Evolutionary conservation across 179 eudicot species (phyloP), one percentile per base, ranked within the genome.

Genomic region (Sideroxylon spinosum): DNA sequence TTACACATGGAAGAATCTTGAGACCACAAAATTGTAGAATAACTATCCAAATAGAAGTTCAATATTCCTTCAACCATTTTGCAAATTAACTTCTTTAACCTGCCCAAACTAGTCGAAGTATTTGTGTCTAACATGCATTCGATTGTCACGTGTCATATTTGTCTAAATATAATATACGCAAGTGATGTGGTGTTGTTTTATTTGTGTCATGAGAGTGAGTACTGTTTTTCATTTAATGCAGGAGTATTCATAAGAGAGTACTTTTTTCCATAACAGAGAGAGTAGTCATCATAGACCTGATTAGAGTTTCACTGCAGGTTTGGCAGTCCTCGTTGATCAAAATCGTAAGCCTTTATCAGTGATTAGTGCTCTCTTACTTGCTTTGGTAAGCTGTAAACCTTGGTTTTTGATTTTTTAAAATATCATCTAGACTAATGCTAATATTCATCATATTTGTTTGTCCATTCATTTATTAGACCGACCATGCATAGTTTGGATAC

Each of bases 281-380:
- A 76, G 62, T 52, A 46, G 23, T 22, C 17, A 7, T 22, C 0
- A 14, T 53, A 25, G 25, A 48, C 63, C 73, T 78, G 70, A 61
- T 78, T 60, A n/a, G 28, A 79, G 13, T 16, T 73, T n/a, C 28
- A 52, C 79, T 84, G 78, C 87, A 94, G 98, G 97, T 46, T 73
- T 93, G 80, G 95, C 91, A 23, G 86, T 82, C 29, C 86, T 88
- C 82, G 86, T 86, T 80, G 98, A 94, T 85, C 78, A 78, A 72
- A 91, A 94, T 76, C 89, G 89, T 83, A 90, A 91, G 85, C 86
- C 90, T 86, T 81, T 93, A 84, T 89, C 97, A 17, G 71, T 88
- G 78, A 82, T 89, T 78, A 91, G 85, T 87, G 97, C 97, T 22
- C 74, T 94, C 78, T 80, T 94, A 26, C 93, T 94, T 55, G 73